A percentile compares a stretch with the other conserved stretches of the same genome.
phyloP scores from a whole-genome alignment of 2,329 filamentous ascomycete genomes.

The Aspergillus flavus region DNA sequence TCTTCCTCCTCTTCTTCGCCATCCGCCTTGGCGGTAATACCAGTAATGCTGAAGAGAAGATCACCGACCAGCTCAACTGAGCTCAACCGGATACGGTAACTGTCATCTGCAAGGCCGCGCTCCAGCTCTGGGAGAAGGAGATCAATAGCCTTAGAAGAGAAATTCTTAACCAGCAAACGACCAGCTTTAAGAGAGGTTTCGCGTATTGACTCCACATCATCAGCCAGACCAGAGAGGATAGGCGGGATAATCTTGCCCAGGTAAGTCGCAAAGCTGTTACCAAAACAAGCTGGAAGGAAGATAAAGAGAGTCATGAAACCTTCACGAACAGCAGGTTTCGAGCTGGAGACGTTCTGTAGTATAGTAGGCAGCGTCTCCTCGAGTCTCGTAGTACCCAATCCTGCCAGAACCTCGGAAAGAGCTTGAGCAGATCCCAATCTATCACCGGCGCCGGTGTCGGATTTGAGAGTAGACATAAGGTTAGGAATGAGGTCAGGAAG shows the following conservation, averaged over 20 bases:
- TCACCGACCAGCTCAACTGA: conserved; percentile 98
- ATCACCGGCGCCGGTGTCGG: conserved; percentile 94
- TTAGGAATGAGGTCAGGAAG: conserved; percentile 96
- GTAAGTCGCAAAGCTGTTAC: conserved; percentile 97
- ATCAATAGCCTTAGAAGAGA: conserved; percentile 91
- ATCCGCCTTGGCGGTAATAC: conserved; percentile 79
- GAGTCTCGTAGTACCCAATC: conserved; percentile 84
- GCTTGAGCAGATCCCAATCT: conserved; percentile 95
- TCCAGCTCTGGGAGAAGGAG: conserved; percentile 92
- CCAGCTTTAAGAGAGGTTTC: conserved; percentile 95
- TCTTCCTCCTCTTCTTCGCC: conserved; percentile 76
- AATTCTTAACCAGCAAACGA: conserved; percentile 95
- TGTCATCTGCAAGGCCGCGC: conserved; percentile 94
- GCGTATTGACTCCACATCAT: conserved; percentile 93
- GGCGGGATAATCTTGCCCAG: conserved; percentile 93
- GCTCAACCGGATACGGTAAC: conserved; percentile 94
- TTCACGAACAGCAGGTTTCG: conserved; percentile 87
- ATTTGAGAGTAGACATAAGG: conserved; percentile 96
- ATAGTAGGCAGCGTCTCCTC: conserved; percentile 97
- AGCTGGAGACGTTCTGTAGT: conserved; percentile 90
- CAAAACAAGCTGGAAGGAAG: conserved; percentile 97
- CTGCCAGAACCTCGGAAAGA: conserved; percentile 92
- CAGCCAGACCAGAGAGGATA: conserved; percentile 89
- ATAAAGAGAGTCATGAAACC: conserved; percentile 99
- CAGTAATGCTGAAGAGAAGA: conserved; percentile 94